Percentiles rank a stretch among this genome's conserved stretches.
These are phyloP conservation scores for Aschersonia sp. DNA, from an alignment of 2,329 filamentous ascomycete species.

Conservation along the genomic window DNA sequence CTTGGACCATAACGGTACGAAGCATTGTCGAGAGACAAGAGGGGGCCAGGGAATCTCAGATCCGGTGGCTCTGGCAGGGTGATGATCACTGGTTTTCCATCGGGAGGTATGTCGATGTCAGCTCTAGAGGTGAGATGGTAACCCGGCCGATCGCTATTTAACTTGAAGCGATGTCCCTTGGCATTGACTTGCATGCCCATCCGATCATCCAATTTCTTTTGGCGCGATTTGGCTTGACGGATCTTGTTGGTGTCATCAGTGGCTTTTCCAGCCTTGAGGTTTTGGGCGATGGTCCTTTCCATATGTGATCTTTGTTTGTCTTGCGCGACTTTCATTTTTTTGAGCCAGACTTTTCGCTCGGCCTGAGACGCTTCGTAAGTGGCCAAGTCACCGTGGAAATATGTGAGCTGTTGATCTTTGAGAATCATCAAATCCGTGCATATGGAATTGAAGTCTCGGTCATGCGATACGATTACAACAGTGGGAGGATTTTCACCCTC, in stretches of 20 bases:
- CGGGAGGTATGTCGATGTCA: slow-evolving; percentile 57
- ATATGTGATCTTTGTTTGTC: slow-evolving; percentile 72
- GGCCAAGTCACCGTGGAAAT: slow-evolving; percentile 62
- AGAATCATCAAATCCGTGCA: slow-evolving; percentile 69
- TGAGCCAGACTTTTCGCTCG: slow-evolving; percentile 53
- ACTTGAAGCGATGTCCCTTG: slow-evolving; percentile 63
- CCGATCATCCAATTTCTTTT: slow-evolving; percentile 73
- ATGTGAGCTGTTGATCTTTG: slow-evolving; percentile 54
- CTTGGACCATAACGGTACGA: slow-evolving; percentile 45
- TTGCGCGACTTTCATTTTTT: slow-evolving; percentile 67
- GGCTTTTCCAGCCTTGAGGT: slow-evolving; percentile 59
- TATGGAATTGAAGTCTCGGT: slow-evolving; percentile 64
- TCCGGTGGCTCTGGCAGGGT: slow-evolving; percentile 49
- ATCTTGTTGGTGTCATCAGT: slow-evolving; percentile 76
- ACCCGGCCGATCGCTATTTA: slow-evolving; percentile 59
- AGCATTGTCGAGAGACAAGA: slow-evolving; percentile 58
- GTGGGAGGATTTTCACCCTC: slow-evolving; percentile 43
- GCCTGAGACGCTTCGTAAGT: slow-evolving; percentile 55
- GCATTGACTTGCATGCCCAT: slow-evolving; percentile 63
- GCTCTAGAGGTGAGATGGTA: slow-evolving; percentile 43
- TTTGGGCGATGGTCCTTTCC: slow-evolving; percentile 61
- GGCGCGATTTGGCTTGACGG: slow-evolving; percentile 69
- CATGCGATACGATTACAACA: slow-evolving; percentile 69
- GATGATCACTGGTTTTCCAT: slow-evolving; percentile 43
- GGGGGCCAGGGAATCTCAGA: slow-evolving; percentile 58